Conservation (phyloP, 805 yeast species). For the Starmerella apis region DNA sequence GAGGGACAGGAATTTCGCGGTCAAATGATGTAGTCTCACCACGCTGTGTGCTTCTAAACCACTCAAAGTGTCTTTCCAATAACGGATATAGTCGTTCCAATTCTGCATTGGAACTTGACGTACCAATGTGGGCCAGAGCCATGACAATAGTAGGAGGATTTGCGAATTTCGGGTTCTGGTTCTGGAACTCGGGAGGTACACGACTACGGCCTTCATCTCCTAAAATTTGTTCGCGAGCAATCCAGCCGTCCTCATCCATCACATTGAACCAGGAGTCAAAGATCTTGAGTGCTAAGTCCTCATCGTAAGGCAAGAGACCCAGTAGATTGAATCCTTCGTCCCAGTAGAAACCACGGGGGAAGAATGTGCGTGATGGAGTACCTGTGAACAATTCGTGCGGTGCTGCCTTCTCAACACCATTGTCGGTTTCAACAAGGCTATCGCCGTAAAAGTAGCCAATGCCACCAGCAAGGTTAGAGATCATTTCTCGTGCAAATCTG, state of each 20-base stretch:
- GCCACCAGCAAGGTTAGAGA: constrained; percentile 83
- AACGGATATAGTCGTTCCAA: constrained; percentile 54
- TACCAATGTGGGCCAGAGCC: constrained; percentile 40
- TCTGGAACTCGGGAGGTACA: constrained; percentile 74
- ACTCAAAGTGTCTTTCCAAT: constrained; percentile 63
- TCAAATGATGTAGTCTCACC: constrained; percentile 69
- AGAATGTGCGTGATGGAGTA: constrained; percentile 86
- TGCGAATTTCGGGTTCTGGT: constrained; percentile 80
- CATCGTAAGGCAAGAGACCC: constrained; percentile 71
- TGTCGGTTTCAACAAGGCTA: constrained; percentile 61
- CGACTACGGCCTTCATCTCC: constrained; percentile 83
- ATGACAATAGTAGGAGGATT: constrained; percentile 92
- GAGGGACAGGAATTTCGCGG: constrained; percentile 39
- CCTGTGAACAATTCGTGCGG: constrained; percentile 54
- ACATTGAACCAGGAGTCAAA: constrained; percentile 76
- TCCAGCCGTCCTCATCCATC: constrained; percentile 90
- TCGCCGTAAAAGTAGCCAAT: constrained; percentile 80
- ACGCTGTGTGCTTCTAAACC: constrained; percentile 72
- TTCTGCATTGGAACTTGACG: constrained; percentile 16
- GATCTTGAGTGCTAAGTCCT: constrained; percentile 69
- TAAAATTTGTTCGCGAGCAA: constrained; percentile 87
- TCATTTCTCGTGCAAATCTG: constrained; percentile 62
- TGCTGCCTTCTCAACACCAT: constrained; percentile 23
- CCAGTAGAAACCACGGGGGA: constrained; percentile 97
- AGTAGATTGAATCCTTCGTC: constrained; percentile 94